These are phyloP conservation scores for Incumbomyces lentus DNA, from an alignment of 2,329 filamentous ascomycete species.

Conservation along the genomic window DNA sequence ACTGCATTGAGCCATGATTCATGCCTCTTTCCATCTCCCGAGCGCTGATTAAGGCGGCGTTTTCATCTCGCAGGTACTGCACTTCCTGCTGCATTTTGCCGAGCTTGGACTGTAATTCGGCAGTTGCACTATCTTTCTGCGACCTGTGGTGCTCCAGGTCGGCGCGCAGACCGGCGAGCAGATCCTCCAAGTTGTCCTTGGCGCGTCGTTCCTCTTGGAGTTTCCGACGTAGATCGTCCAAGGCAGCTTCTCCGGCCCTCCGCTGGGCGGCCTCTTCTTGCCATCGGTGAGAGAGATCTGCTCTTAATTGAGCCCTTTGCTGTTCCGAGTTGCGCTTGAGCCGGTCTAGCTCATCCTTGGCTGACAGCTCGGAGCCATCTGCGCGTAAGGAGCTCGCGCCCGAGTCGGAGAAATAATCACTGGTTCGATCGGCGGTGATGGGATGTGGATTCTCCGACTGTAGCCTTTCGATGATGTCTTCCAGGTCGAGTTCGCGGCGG, in stretches of 20 bases:
- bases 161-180: slow-evolving; percentile 69
- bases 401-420: slow-evolving; percentile 97
- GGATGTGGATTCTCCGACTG: slow-evolving; percentile 60
- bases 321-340: slow-evolving; percentile 77
- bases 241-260: slow-evolving; percentile 61
- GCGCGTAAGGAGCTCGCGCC: slow-evolving; percentile 76
- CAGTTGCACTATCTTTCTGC: slow-evolving; percentile 63
- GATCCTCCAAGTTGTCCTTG: slow-evolving; percentile 88
- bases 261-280: slow-evolving; percentile 74
- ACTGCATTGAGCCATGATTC: slow-evolving; percentile 43
- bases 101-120: slow-evolving; percentile 48
- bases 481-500: slow-evolving; percentile 86
- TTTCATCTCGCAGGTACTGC: slow-evolving; percentile 49
- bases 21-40: slow-evolving; percentile 40
- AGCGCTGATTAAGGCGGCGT: slow-evolving; percentile 35
- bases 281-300: slow-evolving; percentile 75
- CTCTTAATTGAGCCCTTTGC: slow-evolving; percentile 74
- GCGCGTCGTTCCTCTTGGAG: slow-evolving; percentile 74
- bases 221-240: slow-evolving; percentile 74
- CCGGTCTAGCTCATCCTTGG: slow-evolving; percentile 65
- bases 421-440: slow-evolving; percentile 51
- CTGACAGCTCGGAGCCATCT: slow-evolving; percentile 47
- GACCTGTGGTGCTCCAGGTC: slow-evolving; percentile 75
- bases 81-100: slow-evolving; percentile 65
- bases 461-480: slow-evolving; percentile 81